Conservation (phyloP, 163 green algal genomes). For the Scenedesmus sp. region DNA sequence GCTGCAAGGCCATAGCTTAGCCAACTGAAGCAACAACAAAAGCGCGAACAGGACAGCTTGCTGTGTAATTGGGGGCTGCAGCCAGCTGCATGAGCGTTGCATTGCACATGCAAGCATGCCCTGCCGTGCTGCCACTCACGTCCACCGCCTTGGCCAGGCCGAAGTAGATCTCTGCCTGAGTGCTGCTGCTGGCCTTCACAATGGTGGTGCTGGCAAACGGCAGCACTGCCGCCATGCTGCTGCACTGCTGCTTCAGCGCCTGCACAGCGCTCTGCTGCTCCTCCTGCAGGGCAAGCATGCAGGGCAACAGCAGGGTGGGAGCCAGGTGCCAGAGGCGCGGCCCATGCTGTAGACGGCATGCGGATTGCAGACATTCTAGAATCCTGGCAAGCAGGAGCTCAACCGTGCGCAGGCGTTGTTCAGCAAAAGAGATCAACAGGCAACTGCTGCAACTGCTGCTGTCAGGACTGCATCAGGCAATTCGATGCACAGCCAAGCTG, state of each 20-base stretch:
- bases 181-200: constrained; percentile 47
- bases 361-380: too few species aligned
- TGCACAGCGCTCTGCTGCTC: constrained; percentile 7
- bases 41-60: too few species aligned
- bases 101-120: not conserved
- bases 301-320: not conserved
- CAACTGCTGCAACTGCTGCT: not conserved
- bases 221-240: constrained; percentile 39
- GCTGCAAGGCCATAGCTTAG: too few species aligned
- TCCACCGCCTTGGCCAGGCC: constrained; percentile 65
- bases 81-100: too few species aligned
- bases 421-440: not conserved
- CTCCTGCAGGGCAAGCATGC: not conserved
- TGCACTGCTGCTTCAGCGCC: constrained; percentile 14
- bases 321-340: too few species aligned
- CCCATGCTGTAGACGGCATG: too few species aligned
- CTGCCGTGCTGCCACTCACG: constrained; percentile 47
- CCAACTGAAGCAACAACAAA: too few species aligned
- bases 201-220: constrained; percentile 38
- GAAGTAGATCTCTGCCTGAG: constrained; percentile 62
- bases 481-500: not conserved
- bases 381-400: too few species aligned
- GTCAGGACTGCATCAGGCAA: not conserved
- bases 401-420: too few species aligned
- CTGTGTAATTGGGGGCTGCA: not conserved